Percentiles rank a stretch among this genome's conserved stretches.
phyloP scores from a whole-genome alignment of 345 rosid genomes.

The Corchorus olitorius region DNA sequence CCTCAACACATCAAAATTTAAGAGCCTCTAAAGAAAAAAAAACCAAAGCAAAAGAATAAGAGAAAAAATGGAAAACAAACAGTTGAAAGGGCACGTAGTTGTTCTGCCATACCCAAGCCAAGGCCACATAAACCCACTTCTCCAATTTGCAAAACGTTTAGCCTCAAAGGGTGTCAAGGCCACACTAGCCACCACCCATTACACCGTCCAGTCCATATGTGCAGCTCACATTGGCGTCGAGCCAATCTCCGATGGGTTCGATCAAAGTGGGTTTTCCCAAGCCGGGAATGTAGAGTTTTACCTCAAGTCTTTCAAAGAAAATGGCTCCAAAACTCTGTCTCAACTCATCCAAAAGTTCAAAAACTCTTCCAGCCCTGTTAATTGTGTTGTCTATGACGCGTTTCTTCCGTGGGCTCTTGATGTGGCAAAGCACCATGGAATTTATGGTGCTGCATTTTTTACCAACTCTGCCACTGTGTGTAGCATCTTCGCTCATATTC shows the following conservation, averaged over 20 bases:
- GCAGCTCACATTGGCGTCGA: constrained; percentile 47
- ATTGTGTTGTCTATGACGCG: constrained; percentile 66
- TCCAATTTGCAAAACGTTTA: constrained; percentile 70
- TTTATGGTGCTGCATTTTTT: constrained; percentile 65
- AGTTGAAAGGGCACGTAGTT: constrained; percentile 45
- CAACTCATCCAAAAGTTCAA: constrained; percentile 39
- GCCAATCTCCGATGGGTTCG: constrained; percentile 78
- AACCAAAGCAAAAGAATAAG: not conserved
- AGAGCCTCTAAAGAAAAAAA: not conserved
- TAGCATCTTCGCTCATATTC: constrained; percentile 43
- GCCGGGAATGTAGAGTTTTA: constrained; percentile 42
- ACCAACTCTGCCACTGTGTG: constrained; percentile 64
- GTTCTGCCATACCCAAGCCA: constrained; percentile 73
- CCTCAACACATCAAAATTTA: not conserved
- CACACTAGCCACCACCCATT: constrained; percentile 69
- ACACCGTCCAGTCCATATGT: constrained; percentile 48
- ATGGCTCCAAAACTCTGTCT: constrained; percentile 59
- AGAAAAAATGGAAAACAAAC: constrained; percentile 32
- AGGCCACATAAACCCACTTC: constrained; percentile 84
- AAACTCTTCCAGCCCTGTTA: constrained; percentile 37
- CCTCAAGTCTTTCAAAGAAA: constrained; percentile 39
- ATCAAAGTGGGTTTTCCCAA: constrained; percentile 47
- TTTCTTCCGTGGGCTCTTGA: constrained; percentile 80
- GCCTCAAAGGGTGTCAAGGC: constrained; percentile 65
- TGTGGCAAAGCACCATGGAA: constrained; percentile 54